These are phyloP conservation scores for Ganoderma meredithae DNA, from an alignment of 1,284 basidiomycete species.

Conservation along the genomic window DNA sequence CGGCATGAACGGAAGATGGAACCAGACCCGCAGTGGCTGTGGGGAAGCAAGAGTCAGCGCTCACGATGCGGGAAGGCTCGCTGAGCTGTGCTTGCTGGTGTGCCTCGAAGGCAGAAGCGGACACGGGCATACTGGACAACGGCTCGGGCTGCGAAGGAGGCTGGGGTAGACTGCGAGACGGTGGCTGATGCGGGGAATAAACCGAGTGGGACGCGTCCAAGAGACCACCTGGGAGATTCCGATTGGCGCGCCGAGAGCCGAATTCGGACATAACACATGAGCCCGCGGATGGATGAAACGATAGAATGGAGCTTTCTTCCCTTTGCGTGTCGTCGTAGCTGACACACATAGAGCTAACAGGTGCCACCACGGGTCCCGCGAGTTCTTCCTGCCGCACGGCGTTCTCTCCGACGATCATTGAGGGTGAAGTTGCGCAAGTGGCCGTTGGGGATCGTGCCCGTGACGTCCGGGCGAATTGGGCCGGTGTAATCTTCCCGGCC, in stretches of 20 bases:
- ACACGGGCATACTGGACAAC: slow-evolving; percentile 17
- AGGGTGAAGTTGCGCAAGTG: not conserved
- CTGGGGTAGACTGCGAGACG: slow-evolving; percentile 25
- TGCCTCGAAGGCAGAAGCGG: slow-evolving; percentile 27
- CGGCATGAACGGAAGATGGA: not conserved
- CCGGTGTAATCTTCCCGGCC: not conserved
- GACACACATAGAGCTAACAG: not conserved
- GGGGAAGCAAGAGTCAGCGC: too few species aligned
- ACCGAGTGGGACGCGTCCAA: not conserved
- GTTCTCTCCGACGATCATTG: not conserved
- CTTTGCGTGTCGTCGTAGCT: not conserved
- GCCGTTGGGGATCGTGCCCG: not conserved
- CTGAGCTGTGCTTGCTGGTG: slow-evolving; percentile 18
- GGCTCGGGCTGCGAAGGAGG: slow-evolving; percentile 22
- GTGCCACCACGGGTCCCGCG: not conserved
- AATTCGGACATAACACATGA: not conserved
- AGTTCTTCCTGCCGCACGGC: not conserved
- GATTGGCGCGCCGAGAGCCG: not conserved
- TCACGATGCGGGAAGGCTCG: not conserved
- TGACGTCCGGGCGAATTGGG: not conserved
- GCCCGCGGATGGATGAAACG: not conserved
- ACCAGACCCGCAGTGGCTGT: not conserved
- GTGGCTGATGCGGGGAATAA: slow-evolving; percentile 5
- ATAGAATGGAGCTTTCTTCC: not conserved
- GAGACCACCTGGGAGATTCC: not conserved